Percentiles rank a stretch among this genome's conserved stretches.
Evolutionary conservation across 2,329 filamentous ascomycete species (phyloP).

Genomic region (Penicillium expansum): DNA sequence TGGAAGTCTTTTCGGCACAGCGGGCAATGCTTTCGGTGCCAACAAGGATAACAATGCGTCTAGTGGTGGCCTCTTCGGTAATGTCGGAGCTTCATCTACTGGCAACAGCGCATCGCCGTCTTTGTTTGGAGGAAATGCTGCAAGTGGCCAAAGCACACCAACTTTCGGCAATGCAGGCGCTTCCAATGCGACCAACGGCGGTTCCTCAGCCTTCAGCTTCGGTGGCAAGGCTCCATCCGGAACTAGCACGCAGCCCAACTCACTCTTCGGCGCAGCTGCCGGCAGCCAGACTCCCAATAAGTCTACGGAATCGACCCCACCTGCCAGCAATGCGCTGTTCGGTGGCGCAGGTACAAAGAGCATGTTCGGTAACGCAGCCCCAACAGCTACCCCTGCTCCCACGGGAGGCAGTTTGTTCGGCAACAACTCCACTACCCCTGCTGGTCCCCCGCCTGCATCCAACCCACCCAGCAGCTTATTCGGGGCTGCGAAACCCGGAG

Average conservation of each 20-base stretch:
- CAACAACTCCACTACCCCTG: slow-evolving; percentile 50
- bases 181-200: slow-evolving; percentile 21
- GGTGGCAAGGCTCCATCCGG: slow-evolving; percentile 28
- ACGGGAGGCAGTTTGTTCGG: slow-evolving; percentile 37
- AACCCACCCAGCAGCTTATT: slow-evolving; percentile 29
- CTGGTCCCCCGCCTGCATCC: slow-evolving; percentile 46
- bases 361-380: slow-evolving; percentile 36
- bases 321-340: slow-evolving; percentile 37
- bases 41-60: slow-evolving; percentile 30
- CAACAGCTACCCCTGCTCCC: slow-evolving; percentile 38
- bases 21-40: slow-evolving; percentile 33
- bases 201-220: slow-evolving; percentile 36
- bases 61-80: slow-evolving; percentile 42
- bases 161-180: slow-evolving; percentile 29
- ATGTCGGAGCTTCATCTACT: slow-evolving; percentile 36
- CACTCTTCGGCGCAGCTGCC: slow-evolving; percentile 30
- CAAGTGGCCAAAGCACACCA: slow-evolving; percentile 19
- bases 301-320: slow-evolving; percentile 31
- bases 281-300: slow-evolving; percentile 39
- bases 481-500: slow-evolving; percentile 27
- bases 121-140: slow-evolving; percentile 32
- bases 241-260: slow-evolving; percentile 23
- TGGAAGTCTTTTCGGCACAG: slow-evolving; percentile 36
- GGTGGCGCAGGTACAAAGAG: slow-evolving; percentile 29
- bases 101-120: slow-evolving; percentile 33